Base-by-base conservation (phyloP, 768 basidiomycete species). In the Auriculariales sp. region DNA sequence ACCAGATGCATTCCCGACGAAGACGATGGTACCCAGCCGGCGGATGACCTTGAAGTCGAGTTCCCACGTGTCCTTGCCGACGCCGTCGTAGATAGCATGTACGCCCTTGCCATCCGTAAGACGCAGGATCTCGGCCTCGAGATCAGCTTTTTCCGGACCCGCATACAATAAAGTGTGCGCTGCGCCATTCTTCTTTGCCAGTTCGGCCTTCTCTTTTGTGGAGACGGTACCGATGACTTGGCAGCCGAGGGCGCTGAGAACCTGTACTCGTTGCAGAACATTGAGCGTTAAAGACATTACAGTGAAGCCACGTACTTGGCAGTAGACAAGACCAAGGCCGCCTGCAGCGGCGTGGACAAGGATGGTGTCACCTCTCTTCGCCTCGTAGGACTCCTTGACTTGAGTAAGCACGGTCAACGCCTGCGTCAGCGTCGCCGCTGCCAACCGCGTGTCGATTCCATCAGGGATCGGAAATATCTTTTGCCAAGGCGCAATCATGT, bases 21-120 rank as follows among this genome's bases (percentile, higher is more conserved):
- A 82, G 12, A 95, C 86, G 30, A 95, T 73, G 0, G 91, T 94
- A 2, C 89, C 93, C 62, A 94, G 95, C 33, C 89, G 72, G 56
- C 77, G 77, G 56, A 87, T 71, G 63, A 91, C 69, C 62, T 81
- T 75, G 66, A 94, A 87, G 68, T 93, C 72, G 53, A 73, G 72
- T 53, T 88, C 83, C 60, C 83, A 85, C 76, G 92, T 97, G 62
- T 90, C 86, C 68, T 87, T 93, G 1, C 94, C 94, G n/a, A 99
- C 90, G 27, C 94, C 94, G 58, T 99, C 94, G 58, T 83, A 94
- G 22, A 90, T 75, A 14, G 78, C 93, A 54, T 94, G 76, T 3
- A 91, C 86, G 14, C 89, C 87, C 55, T 79, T 71, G 5, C 85
- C 86, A 34, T 77, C 77, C 0, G 89, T 90, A 49, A 90, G 64